Evolutionary conservation across 768 basidiomycete genomes (phyloP).

Genomic region (Russula vinacea): DNA sequence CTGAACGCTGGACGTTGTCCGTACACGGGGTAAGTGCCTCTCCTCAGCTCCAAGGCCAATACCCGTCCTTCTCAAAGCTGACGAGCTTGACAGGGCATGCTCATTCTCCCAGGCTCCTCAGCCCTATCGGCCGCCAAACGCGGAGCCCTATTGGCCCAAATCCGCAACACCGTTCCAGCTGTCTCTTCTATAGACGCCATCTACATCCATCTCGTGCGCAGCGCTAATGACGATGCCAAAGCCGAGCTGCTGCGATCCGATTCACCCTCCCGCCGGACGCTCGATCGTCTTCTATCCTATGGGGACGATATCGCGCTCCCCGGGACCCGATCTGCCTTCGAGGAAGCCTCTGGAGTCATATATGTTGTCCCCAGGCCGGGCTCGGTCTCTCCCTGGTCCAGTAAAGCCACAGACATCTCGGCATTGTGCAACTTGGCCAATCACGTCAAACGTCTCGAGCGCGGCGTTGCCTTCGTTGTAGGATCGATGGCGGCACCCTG

Average conservation of each 20-base stretch:
- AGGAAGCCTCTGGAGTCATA: slow-evolving; percentile 44
- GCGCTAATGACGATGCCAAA: slow-evolving; percentile 46
- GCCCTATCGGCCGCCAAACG: slow-evolving; percentile 70
- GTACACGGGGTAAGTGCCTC: neutral
- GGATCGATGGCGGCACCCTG: slow-evolving; percentile 44
- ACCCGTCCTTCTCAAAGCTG: slow-evolving; percentile 6
- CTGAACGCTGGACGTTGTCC: neutral
- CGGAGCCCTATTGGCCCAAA: slow-evolving; percentile 55
- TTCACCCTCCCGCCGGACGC: slow-evolving; percentile 49
- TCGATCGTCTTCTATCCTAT: slow-evolving; percentile 76
- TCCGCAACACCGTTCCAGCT: slow-evolving; percentile 51
- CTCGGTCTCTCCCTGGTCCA: slow-evolving; percentile 98
- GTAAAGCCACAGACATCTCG: slow-evolving; percentile 96
- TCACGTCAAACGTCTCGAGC: slow-evolving; percentile 78
- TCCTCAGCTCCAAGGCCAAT: neutral
- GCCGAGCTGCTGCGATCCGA: slow-evolving; percentile 44
- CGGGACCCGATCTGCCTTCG: slow-evolving; percentile 41
- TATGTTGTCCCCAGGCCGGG: slow-evolving; percentile 83
- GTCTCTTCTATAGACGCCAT: slow-evolving; percentile 75
- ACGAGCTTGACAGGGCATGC: slow-evolving; percentile 55
- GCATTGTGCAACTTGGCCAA: slow-evolving; percentile 74
- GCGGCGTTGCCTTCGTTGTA: slow-evolving; percentile 72
- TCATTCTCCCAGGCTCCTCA: slow-evolving; percentile 75
- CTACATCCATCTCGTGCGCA: slow-evolving; percentile 82
- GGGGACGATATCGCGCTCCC: slow-evolving; percentile 68